Conservation (phyloP, 2,329 filamentous ascomycete genomes). For the Aspergillus sp. region DNA sequence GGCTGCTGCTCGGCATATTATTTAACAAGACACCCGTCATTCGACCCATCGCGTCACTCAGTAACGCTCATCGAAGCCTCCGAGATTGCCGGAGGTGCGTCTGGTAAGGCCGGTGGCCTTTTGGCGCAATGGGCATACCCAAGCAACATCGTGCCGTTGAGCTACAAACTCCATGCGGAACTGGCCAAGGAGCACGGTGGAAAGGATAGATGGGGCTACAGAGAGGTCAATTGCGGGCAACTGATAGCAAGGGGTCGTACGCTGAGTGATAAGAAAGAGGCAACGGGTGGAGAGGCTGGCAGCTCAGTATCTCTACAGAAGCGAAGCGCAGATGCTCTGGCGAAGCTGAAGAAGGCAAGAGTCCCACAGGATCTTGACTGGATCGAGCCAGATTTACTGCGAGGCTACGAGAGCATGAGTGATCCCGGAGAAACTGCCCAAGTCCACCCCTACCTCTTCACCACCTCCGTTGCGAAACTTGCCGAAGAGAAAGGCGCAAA, state of each 20-base stretch:
- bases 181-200: slow-evolving; percentile 83
- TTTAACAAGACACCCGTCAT: slow-evolving; percentile 80
- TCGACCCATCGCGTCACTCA: slow-evolving; percentile 69
- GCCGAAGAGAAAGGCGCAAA: slow-evolving; percentile 69
- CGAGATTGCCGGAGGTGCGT: slow-evolving; percentile 83
- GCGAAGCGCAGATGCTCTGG: slow-evolving; percentile 51
- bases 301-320: slow-evolving; percentile 57
- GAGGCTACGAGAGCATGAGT: slow-evolving; percentile 80
- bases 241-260: slow-evolving; percentile 53
- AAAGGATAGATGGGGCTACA: slow-evolving; percentile 79
- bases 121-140: slow-evolving; percentile 93
- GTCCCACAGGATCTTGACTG: slow-evolving; percentile 81
- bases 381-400: slow-evolving; percentile 68
- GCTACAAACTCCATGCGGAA: slow-evolving; percentile 78
- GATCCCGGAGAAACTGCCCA: slow-evolving; percentile 79
- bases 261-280: slow-evolving; percentile 34
- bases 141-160: slow-evolving; percentile 76
- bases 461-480: slow-evolving; percentile 75
- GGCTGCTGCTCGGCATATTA: slow-evolving; percentile 90
- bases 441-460: slow-evolving; percentile 91
- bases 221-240: slow-evolving; percentile 72
- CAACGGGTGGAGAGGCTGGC: slow-evolving; percentile 21
- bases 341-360: slow-evolving; percentile 55
- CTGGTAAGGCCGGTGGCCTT: slow-evolving; percentile 90
- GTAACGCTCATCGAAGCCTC: slow-evolving; percentile 87